Conservation (phyloP, 2,329 filamentous ascomycete genomes). For the Sclerotinia sclerotiorum region DNA sequence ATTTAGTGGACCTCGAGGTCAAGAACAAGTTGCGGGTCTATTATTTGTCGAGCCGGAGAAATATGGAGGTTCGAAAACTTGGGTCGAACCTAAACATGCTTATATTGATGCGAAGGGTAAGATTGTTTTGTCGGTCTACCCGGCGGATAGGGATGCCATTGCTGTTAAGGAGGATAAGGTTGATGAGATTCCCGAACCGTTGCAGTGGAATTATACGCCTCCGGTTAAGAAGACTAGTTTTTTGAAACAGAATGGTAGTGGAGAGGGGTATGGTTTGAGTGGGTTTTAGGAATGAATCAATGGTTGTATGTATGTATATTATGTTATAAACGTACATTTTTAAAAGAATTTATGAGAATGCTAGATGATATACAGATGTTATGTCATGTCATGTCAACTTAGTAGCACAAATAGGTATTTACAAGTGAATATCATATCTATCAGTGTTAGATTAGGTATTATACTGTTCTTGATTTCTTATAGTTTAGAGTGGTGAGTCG, state of each 20-base stretch:
- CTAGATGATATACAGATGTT: neutral
- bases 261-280: constrained; percentile 11
- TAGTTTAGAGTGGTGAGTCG: too few species aligned
- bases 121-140: constrained; percentile 32
- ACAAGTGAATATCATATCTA: too few species aligned
- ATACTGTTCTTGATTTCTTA: too few species aligned
- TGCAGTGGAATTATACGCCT: neutral
- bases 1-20: neutral
- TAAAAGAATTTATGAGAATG: neutral
- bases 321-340: constrained; percentile 18
- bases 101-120: constrained; percentile 37
- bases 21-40: constrained; percentile 28
- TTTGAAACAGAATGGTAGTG: constrained; percentile 3
- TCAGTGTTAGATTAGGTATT: neutral
- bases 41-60: constrained; percentile 35
- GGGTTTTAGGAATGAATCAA: neutral
- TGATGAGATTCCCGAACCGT: constrained; percentile 27
- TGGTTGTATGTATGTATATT: constrained; percentile 1
- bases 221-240: neutral
- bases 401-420: neutral
- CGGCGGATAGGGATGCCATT: constrained; percentile 35
- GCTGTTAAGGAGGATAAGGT: constrained; percentile 36
- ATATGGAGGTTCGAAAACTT: constrained; percentile 39
- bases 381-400: neutral
- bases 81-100: constrained; percentile 36